Evolutionary conservation across 441 rosid genomes (phyloP).

Genomic region (Croton setiger): DNA sequence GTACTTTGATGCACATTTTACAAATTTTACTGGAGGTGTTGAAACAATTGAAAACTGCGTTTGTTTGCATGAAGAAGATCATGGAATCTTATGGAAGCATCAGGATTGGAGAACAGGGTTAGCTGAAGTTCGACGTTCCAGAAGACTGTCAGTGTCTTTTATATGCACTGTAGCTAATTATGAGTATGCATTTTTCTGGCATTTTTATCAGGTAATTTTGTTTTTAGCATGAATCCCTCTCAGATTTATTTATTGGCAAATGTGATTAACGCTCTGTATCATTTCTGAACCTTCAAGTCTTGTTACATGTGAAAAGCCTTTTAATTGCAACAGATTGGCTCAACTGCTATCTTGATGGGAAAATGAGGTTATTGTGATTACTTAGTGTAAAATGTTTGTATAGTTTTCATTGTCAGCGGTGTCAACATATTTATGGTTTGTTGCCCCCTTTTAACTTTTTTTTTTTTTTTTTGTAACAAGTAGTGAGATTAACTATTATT

Average conservation of each 20-base stretch:
- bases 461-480: background rate
- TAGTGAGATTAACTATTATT: background rate
- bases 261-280: constrained; percentile 6
- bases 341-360: constrained; percentile 17
- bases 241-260: constrained; percentile 9
- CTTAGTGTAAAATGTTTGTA: background rate
- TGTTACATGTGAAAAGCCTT: constrained; percentile 17
- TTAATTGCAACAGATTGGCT: constrained; percentile 1
- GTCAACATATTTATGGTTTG: background rate
- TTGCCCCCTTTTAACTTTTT: background rate
- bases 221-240: constrained; percentile 1
- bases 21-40: constrained; percentile 85
- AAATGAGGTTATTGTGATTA: constrained; percentile 9
- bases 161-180: constrained; percentile 88
- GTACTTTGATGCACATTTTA: constrained; percentile 84
- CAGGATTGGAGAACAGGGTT: constrained; percentile 96
- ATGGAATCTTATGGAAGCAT: constrained; percentile 90
- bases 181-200: constrained; percentile 90
- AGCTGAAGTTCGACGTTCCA: constrained; percentile 86
- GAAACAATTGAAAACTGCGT: constrained; percentile 91
- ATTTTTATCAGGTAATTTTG: constrained; percentile 78
- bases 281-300: background rate
- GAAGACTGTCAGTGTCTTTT: constrained; percentile 78
- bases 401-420: background rate
- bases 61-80: constrained; percentile 92